Base-by-base conservation (phyloP, 2,329 filamentous ascomycete species). In the Dactylonectria macrodidyma region DNA sequence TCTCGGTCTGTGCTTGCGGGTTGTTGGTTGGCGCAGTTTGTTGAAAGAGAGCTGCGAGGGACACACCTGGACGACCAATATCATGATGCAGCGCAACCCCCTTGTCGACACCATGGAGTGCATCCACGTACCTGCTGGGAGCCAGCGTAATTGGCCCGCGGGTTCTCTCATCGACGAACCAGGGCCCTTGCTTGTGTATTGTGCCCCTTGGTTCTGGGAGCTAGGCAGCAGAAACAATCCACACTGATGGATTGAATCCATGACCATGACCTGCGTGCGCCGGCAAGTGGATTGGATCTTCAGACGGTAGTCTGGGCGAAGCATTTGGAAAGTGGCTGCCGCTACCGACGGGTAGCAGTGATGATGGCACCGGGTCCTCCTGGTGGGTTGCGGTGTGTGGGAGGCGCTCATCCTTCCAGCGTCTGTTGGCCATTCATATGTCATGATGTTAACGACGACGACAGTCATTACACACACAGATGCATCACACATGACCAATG, bases 161-260 rank as follows among this genome's bases (percentile, higher is more conserved):
- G 41, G 16, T 14, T 5, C 16, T n/a, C 5, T 44, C 41, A n/a
- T 44, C 41, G 41, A 44, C 16, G 41, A 44, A 44, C 41, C 41
- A 14, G 41, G 41, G 41, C 14, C 41, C 16, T 8, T 44, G 41
- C 51, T 36, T 38, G 36, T 38, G 36, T 38, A 5, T 38, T 38
- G 36, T 38, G 41, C 41, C 14, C 41, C 41, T 19, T 44, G 46
- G 46, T 9, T 19, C 24, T 47, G 24, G 50, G 38, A 58, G 46
- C 64, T 22, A 73, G 71, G 71, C 71, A 73, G 67, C 71, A 63
- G 55, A 69, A 69, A 62, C 48, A 66, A 50, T 24, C 11, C 52
- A 14, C 30, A 19, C 2, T 38, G 22, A 30, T 66, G 65, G 38
- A 62, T 65, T 54, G 7, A 30, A 52, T 65, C 62, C 54, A 50